Base-by-base conservation (phyloP, 176 grass and related monocot genomes). In the Oryza nivara region DNA sequence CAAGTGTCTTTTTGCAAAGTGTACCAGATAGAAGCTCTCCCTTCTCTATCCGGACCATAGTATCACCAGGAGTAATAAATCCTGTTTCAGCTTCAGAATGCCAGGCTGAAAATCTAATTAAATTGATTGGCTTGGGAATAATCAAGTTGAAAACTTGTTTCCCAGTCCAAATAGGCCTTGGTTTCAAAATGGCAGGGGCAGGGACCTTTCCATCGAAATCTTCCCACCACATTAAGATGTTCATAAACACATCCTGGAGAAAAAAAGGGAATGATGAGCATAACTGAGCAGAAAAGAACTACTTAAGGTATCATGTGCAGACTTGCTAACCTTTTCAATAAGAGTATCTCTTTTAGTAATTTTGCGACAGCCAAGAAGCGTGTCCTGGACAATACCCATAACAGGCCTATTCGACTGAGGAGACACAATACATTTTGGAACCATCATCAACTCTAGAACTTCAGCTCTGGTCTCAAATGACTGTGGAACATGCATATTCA, bases 401-500 rank as follows among this genome's bases (percentile, higher is more conserved):
- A 98, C 96, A 65, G 96, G 93, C 47, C 93, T 90, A 90, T 98
- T 98, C 20, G 96, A 69, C 73, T 98, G 96, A 40, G 96, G 96
- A 47, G 96, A 98, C 0, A 98, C 96, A 12, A 98, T 98, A 43
- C 93, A 98, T 91, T 98, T 98, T n/a, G 96, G 96, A 66, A 98
- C 96, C 93, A 98, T 98, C 96, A 98, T 98, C 73, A 98, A 80
- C 73, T 98, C 96, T 52, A 98, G 70, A 67, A 98, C 96, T 89
- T 98, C 96, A 45, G 96, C 89, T 73, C 96, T 91, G n/a, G 96
- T 93, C 90, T 98, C 96, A 85, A 98, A 98, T 14, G 96, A 95
- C 79, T 95, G 93, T 3, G 96, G 96, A 46, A 98, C 93, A 90
- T 98, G 96, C 96, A 98, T 98, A 83, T 98, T 98, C 96, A 98